Conservation (phyloP, 805 yeast species). For the Candida silvatica region DNA sequence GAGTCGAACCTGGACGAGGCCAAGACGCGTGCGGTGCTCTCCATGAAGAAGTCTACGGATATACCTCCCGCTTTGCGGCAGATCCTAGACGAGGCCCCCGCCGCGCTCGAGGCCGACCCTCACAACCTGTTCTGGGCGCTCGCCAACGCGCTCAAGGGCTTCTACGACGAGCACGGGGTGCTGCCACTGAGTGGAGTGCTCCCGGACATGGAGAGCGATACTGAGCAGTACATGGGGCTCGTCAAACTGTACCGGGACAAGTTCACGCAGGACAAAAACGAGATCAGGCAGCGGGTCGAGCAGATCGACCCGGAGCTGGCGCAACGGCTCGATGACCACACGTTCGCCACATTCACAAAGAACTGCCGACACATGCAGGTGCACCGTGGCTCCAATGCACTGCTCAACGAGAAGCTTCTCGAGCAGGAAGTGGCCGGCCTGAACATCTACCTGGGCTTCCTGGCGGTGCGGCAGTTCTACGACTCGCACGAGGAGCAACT, state of each 20-base stretch:
- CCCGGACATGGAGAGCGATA: constrained; percentile 86
- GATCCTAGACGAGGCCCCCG: constrained; percentile 19
- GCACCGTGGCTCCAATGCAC: constrained; percentile 33
- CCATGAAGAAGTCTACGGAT: constrained; percentile 28
- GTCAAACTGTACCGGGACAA: constrained; percentile 50
- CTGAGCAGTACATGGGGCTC: constrained; percentile 49
- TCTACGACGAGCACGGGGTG: constrained; percentile 30
- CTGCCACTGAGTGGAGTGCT: constrained; percentile 69
- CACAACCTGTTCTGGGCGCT: constrained; percentile 52
- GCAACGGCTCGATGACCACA: background rate
- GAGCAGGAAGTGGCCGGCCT: background rate
- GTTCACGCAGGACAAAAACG: constrained; percentile 38
- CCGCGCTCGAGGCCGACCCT: constrained; percentile 3
- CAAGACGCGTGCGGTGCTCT: constrained; percentile 34
- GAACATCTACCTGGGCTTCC: constrained; percentile 31
- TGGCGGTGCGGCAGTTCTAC: constrained; percentile 24
- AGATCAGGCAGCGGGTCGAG: constrained; percentile 22
- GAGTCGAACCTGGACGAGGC: constrained; percentile 28
- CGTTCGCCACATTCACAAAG: constrained; percentile 40
- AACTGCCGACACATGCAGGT: constrained; percentile 48
- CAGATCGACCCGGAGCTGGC: background rate
- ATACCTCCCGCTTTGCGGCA: constrained; percentile 20
- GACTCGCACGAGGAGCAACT: constrained; percentile 11
- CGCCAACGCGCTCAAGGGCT: constrained; percentile 43
- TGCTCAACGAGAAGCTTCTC: constrained; percentile 10